Evolutionary conservation across 306 rosid genomes (phyloP).

Genomic region (Vicia faba): DNA sequence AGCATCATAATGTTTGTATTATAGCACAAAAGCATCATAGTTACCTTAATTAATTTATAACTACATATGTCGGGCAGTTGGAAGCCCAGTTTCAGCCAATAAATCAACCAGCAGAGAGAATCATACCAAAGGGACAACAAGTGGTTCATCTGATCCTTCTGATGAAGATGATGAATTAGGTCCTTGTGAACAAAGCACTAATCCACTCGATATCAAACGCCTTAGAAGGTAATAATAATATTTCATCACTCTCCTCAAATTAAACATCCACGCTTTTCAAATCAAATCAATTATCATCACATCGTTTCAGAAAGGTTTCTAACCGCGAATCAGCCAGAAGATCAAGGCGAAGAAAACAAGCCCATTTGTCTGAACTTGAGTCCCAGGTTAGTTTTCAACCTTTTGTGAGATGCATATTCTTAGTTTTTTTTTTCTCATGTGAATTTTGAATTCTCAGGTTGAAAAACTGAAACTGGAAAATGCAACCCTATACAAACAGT

Average conservation of each 20-base stretch:
- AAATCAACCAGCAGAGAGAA: conserved; percentile 51
- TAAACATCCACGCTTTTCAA: not conserved
- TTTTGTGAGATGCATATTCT: not conserved
- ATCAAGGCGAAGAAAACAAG: conserved; percentile 85
- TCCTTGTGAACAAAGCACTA: conserved; percentile 63
- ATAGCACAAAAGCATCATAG: not conserved
- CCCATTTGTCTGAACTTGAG: conserved; percentile 69
- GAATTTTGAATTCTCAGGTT: conserved; percentile 49
- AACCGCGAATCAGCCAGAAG: conserved; percentile 86
- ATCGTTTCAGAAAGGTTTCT: conserved; percentile 65
- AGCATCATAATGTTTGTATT: not conserved
- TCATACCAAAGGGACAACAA: conserved; percentile 57
- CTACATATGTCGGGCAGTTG: conserved; percentile 52
- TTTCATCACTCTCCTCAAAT: too few species aligned
- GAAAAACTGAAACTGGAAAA: conserved; percentile 69
- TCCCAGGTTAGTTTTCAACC: conserved; percentile 55
- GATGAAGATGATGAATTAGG: conserved; percentile 83
- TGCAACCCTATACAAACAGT: conserved; percentile 58
- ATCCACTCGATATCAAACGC: conserved; percentile 56
- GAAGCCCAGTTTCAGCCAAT: conserved; percentile 74
- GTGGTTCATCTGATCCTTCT: conserved; percentile 82
- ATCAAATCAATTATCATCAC: not conserved
- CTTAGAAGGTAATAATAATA: conserved; percentile 56
- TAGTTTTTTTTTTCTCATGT: conserved; percentile 2
- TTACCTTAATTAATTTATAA: not conserved